Conservation (phyloP, 345 rosid genomes). For the Mallotus nudiflorus region DNA sequence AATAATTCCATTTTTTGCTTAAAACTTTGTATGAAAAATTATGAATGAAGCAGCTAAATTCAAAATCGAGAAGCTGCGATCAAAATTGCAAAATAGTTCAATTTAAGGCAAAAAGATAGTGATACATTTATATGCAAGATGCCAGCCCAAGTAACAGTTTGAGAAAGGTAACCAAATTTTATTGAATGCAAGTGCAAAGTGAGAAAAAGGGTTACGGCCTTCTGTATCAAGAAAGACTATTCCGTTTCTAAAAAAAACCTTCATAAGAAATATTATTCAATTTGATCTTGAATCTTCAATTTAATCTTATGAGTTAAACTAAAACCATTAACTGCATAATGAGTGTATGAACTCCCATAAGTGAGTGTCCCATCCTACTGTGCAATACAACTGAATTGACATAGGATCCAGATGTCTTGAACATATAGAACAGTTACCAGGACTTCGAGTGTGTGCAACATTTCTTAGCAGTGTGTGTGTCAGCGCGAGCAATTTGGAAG, state of each 20-base stretch:
- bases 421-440: too few species aligned
- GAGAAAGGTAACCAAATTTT: not conserved
- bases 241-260: not conserved
- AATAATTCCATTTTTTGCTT: not conserved
- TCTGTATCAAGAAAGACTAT: not conserved
- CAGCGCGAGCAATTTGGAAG: not conserved
- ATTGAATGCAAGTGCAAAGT: not conserved
- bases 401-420: not conserved
- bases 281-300: not conserved
- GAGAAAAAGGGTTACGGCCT: not conserved
- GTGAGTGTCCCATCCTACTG: not conserved
- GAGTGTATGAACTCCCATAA: not conserved
- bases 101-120: not conserved
- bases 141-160: not conserved
- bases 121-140: not conserved
- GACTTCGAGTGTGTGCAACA: too few species aligned
- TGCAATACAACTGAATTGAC: not conserved
- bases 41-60: not conserved
- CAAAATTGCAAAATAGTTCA: not conserved
- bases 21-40: not conserved
- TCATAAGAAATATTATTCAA: not conserved
- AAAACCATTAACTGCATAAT: not conserved
- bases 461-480: not conserved
- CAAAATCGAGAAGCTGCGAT: not conserved
- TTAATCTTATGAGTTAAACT: not conserved